Evolutionary conservation across 2,329 filamentous ascomycete species (phyloP), one percentile per base, ranked within the genome.

Genomic region (Nothophoma quercina): DNA sequence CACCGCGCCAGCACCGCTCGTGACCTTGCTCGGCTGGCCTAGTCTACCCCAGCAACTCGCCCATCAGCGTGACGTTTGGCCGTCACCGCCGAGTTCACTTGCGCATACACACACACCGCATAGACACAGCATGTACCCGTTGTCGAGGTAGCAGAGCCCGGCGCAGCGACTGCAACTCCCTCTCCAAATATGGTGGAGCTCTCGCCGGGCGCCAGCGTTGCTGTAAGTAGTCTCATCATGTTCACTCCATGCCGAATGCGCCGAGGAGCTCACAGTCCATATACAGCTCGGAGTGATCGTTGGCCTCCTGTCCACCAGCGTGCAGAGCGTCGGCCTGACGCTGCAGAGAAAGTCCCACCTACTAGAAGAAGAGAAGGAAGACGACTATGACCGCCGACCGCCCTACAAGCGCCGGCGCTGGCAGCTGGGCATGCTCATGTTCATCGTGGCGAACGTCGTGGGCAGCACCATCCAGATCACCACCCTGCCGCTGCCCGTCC

Each of bases 381-480:
- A 83, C 23, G 88, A 91, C 73, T 86, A 95, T 76, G 80, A 88
- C 55, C 88, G 90, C 63, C 84, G 93, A 56, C 93, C 95, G 35
- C 91, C 95, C 4, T 96, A 97, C 77, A 88, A 89, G 70, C 85
- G 95, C 69, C 85, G 93, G 68, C 85, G 92, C 83, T 99, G 95
- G 95, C 95, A 97, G 84, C 65, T 96, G 58, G 95, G 95, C 51
- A 98, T 99, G 93, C 86, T 87, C 71, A 95, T 99, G 87, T 99
- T 99, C 77, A 87, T 99, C 62, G 82, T 96, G 62, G 91, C 95
- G 58, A 99, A 99, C 73, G 83, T 99, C 49, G 83, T 98, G 48
- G 95, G 95, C 54, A 97, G 93, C 77, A 93, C 91, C 29, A 95
- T 99, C 53, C 95, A 99, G 77, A 98, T 99, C 72, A 97, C 95